These are phyloP conservation scores for Lepidium sativum DNA, from an alignment of 345 rosid species.

Conservation along the genomic window DNA sequence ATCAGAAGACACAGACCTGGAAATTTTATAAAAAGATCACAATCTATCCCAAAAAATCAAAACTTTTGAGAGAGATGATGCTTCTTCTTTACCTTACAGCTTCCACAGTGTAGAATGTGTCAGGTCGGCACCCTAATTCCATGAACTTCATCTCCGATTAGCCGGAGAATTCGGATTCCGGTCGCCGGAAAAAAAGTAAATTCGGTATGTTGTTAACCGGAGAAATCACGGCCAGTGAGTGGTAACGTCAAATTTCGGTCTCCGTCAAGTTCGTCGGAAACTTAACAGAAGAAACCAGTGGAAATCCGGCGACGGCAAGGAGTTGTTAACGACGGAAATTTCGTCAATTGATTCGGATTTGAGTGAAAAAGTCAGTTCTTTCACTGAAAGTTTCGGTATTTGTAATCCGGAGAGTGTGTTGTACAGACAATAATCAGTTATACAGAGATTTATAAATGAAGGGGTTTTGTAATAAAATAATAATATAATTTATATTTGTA, in stretches of 20 bases:
- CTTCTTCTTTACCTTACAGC: conserved; percentile 57
- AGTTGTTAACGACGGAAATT: too few species aligned
- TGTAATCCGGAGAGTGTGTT: neutral
- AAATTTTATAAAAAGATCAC: neutral
- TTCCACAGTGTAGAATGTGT: conserved; percentile 75
- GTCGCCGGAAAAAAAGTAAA: neutral
- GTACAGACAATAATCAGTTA: conserved; percentile 1
- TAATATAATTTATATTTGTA: neutral
- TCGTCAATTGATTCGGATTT: too few species aligned
- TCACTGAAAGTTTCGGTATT: neutral
- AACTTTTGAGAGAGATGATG: neutral
- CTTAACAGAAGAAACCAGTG: too few species aligned
- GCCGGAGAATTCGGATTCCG: neutral
- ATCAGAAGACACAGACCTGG: conserved; percentile 92
- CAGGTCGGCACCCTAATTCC: conserved; percentile 91
- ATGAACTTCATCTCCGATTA: conserved; percentile 71
- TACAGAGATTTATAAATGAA: conserved; percentile 3
- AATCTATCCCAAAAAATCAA: too few species aligned
- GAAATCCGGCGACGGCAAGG: too few species aligned
- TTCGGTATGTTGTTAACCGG: neutral
- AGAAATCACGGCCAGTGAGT: neutral
- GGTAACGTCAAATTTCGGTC: neutral
- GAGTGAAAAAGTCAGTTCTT: too few species aligned
- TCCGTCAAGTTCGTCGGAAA: too few species aligned
- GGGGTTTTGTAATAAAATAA: conserved; percentile 19